Evolutionary conservation across 106 monocot genomes (phyloP), one percentile per base, ranked within the genome.

Genomic region (Narthecium ossifragum): DNA sequence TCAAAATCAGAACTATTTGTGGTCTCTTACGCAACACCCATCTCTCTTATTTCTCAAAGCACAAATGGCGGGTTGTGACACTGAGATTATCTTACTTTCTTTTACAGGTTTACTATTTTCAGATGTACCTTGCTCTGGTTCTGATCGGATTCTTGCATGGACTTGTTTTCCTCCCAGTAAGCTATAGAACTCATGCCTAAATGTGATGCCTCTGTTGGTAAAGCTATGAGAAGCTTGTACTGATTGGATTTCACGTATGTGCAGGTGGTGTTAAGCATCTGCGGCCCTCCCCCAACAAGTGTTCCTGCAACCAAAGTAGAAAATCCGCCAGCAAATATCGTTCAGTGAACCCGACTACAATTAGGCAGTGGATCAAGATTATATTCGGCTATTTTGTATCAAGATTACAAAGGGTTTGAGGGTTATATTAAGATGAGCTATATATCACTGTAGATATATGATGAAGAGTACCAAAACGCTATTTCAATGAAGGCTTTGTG

Each of bases 111-210:
- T 98, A 91, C 46, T 98, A 98, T 70, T 98, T 98, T 25, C 77
- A 98, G 54, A 91, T 98, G 90, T 98, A 84, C 46, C 70, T 98
- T 10, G 90, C 98, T 6, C 63, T 98, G 64, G 91, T 98, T 17
- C 53, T 98, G 23, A 79, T 98, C 18, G 98, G 98, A 12, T 98
- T 86, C 68, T 60, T 98, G 65, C 98, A 91, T 61, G 98, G 98
- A 11, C 84, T 98, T 22, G 73, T 98, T 14, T 98, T 98, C 62
- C 78, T 98, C 5, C 98, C 98, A 0, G 98, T 98, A 64, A 79
- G 90, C 56, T 6, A 22, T 14, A 33, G 43, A 41, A 5, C 14
- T 8, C 45, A 8, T 26, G 4, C 20, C 21, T 62, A 36, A 34
- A 26, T 57, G 20, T 17, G 31, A 15, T 30, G 17, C 29, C 5